Evolutionary conservation across 164 flowering plant species (phyloP).

Genomic region (Vitis riparia): DNA sequence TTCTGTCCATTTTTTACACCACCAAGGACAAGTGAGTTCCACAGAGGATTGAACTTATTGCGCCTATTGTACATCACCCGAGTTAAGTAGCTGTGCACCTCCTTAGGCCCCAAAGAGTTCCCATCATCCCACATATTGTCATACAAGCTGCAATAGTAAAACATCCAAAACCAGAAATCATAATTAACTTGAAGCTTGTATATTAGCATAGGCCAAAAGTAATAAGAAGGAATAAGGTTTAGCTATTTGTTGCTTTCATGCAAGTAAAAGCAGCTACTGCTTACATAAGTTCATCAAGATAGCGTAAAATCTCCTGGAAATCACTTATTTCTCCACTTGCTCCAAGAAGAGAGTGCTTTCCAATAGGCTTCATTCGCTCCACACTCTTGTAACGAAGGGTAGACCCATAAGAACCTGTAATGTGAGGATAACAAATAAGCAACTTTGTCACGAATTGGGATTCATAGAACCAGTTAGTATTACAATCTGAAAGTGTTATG

Average conservation of each 20-base stretch:
- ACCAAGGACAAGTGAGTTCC: slow-evolving; percentile 96
- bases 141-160: slow-evolving; percentile 51
- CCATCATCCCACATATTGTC: slow-evolving; percentile 99
- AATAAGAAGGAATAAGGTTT: background rate
- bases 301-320: slow-evolving; percentile 84
- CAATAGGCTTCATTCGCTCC: slow-evolving; percentile 82
- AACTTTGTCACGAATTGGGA: background rate
- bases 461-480: background rate
- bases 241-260: background rate
- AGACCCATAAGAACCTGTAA: slow-evolving; percentile 91
- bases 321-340: slow-evolving; percentile 99
- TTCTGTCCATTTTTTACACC: slow-evolving; percentile 94
- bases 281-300: slow-evolving; percentile 94
- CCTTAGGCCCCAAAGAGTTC: slow-evolving; percentile 93
- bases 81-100: slow-evolving; percentile 82
- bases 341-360: slow-evolving; percentile 91
- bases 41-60: slow-evolving; percentile 77
- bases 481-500: background rate
- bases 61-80: slow-evolving; percentile 78
- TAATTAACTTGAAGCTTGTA: background rate
- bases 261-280: slow-evolving; percentile 13
- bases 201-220: background rate
- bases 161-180: slow-evolving; percentile 1
- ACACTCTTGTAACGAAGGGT: slow-evolving; percentile 90
- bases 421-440: background rate